These are phyloP conservation scores for Fusarium virguliforme DNA, from an alignment of 2,329 filamentous ascomycete genomes.

Conservation along the genomic window DNA sequence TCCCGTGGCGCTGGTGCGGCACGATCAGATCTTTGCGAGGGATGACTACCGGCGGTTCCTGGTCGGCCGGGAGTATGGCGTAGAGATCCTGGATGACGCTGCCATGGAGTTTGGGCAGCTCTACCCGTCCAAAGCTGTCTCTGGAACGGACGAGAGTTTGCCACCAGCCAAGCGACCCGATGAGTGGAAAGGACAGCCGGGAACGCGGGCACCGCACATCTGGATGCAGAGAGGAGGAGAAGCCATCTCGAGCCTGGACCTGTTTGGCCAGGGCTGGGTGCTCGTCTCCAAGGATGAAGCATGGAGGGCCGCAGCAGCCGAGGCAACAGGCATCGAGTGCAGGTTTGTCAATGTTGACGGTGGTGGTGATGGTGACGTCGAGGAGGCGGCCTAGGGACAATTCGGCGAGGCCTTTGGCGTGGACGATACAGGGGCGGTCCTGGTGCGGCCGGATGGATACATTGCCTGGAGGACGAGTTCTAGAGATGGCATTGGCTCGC, in stretches of 20 bases:
- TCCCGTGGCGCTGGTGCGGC: slow-evolving; percentile 52
- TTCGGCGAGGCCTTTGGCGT: slow-evolving; percentile 17
- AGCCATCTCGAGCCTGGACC: slow-evolving; percentile 30
- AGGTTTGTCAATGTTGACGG: slow-evolving; percentile 16
- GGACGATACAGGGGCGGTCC: slow-evolving; percentile 11
- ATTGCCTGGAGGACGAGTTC: slow-evolving; percentile 29
- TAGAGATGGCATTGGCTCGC: not conserved
- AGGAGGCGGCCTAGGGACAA: slow-evolving; percentile 14
- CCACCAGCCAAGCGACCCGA: slow-evolving; percentile 34
- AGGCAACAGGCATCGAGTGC: not conserved
- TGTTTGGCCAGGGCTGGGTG: slow-evolving; percentile 25
- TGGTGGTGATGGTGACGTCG: not conserved
- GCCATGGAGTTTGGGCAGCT: slow-evolving; percentile 40
- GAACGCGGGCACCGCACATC: slow-evolving; percentile 45
- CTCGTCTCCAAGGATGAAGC: slow-evolving; percentile 28
- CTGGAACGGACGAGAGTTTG: slow-evolving; percentile 11
- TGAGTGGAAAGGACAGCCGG: slow-evolving; percentile 47
- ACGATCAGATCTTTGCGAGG: slow-evolving; percentile 48
- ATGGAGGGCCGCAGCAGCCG: slow-evolving; percentile 14
- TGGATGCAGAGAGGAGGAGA: slow-evolving; percentile 15
- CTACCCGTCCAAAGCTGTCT: slow-evolving; percentile 21
- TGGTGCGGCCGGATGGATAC: slow-evolving; percentile 37
- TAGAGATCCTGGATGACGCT: slow-evolving; percentile 28
- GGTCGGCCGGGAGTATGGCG: slow-evolving; percentile 14
- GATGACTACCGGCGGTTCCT: slow-evolving; percentile 42